phyloP scores from a whole-genome alignment of 257 asterid species.

The Haberlea rhodopensis region DNA sequence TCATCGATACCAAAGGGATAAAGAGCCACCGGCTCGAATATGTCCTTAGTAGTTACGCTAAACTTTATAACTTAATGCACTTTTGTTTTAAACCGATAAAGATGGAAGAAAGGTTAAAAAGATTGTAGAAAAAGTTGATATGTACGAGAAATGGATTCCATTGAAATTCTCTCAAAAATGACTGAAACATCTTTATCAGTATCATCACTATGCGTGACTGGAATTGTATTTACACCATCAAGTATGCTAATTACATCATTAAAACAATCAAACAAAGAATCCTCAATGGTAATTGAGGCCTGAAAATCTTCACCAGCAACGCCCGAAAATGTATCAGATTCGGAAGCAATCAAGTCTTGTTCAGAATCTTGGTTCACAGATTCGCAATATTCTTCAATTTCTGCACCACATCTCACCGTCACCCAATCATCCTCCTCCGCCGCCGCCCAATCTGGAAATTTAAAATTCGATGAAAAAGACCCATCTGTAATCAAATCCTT shows the following conservation, averaged over 20 bases:
- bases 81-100: too few relatives aligned
- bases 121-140: slow-evolving; percentile 13
- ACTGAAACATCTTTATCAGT: slow-evolving; percentile 28
- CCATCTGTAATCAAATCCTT: slow-evolving; percentile 32
- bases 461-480: slow-evolving; percentile 7
- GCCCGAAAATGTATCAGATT: neutral
- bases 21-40: too few relatives aligned
- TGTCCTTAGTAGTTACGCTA: too few relatives aligned
- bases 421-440: slow-evolving; percentile 68
- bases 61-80: too few relatives aligned
- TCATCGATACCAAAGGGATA: too few relatives aligned
- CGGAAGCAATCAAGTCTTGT: slow-evolving; percentile 18
- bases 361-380: slow-evolving; percentile 20
- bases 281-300: slow-evolving; percentile 24
- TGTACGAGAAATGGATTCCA: slow-evolving; percentile 24
- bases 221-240: slow-evolving; percentile 20
- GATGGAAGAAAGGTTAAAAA: neutral
- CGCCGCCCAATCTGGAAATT: slow-evolving; percentile 38
- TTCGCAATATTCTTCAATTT: slow-evolving; percentile 32
- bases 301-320: slow-evolving; percentile 29
- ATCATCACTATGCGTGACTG: slow-evolving; percentile 14
- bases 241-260: slow-evolving; percentile 31
- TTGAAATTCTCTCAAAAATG: slow-evolving; percentile 24
- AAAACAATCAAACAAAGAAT: slow-evolving; percentile 29
- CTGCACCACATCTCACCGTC: slow-evolving; percentile 46